These are phyloP conservation scores for Bjerkandera adusta DNA, from an alignment of 1,284 basidiomycete genomes.

Conservation along the genomic window DNA sequence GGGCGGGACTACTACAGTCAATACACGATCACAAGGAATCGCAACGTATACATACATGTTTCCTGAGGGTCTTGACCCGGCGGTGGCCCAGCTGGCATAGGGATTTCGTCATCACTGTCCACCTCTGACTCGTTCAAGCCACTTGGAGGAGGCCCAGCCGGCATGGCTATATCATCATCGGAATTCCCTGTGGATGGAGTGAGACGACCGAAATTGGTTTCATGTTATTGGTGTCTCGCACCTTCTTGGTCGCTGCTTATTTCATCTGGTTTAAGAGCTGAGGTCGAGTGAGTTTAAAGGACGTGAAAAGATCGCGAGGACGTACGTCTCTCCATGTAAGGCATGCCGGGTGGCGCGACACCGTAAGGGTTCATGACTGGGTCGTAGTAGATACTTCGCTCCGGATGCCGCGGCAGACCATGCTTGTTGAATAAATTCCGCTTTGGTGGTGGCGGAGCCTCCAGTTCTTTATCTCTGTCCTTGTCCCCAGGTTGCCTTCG, in stretches of 20 bases:
- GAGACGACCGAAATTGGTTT: not conserved
- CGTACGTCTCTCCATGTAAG: conserved; percentile 84
- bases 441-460: conserved; percentile 40
- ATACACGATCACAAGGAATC: too few species aligned
- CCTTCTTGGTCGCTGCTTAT: conserved; percentile 54
- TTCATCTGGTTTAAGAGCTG: conserved; percentile 64
- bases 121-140: conserved; percentile 37
- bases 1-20: too few species aligned
- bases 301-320: conserved; percentile 16
- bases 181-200: conserved; percentile 13
- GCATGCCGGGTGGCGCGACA: conserved; percentile 96
- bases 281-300: not conserved
- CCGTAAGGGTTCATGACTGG: conserved; percentile 92
- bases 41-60: too few species aligned
- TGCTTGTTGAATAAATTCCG: conserved; percentile 77
- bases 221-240: conserved; percentile 34
- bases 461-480: conserved; percentile 38
- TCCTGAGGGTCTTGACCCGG: conserved; percentile 35
- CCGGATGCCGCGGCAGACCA: conserved; percentile 82
- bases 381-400: conserved; percentile 91
- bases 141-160: conserved; percentile 72
- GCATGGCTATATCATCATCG: conserved; percentile 68
- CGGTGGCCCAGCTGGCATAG: conserved; percentile 82
- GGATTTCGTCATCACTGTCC: conserved; percentile 76
- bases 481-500: conserved; percentile 44